Evolutionary conservation across 2,329 filamentous ascomycete species (phyloP).

Genomic region (Phialocephala sp.): DNA sequence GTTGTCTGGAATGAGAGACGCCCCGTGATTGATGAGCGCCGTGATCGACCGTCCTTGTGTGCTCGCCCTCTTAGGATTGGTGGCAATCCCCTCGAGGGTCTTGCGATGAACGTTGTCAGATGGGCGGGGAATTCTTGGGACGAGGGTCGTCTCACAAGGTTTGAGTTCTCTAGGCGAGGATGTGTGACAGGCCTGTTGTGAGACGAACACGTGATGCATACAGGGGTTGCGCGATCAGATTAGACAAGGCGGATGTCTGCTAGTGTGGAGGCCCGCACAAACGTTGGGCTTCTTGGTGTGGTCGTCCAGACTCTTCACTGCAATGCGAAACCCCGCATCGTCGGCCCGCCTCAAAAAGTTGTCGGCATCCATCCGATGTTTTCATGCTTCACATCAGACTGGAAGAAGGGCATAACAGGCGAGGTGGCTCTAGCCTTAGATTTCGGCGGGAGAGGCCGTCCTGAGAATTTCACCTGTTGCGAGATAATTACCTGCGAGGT

Average conservation of each 20-base stretch:
- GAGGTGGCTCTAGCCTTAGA: conserved; percentile 11
- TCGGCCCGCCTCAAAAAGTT: neutral
- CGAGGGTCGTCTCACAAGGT: conserved; percentile 28
- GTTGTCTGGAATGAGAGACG: conserved; percentile 25
- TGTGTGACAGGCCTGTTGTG: conserved; percentile 25
- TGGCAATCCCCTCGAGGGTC: conserved; percentile 3
- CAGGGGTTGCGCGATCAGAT: conserved; percentile 19
- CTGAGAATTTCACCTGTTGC: neutral
- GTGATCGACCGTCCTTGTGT: conserved; percentile 5
- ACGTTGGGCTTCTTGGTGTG: conserved; percentile 1
- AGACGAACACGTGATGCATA: conserved; percentile 29
- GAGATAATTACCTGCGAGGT: conserved; percentile 1
- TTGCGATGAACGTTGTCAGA: conserved; percentile 20
- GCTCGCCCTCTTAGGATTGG: conserved; percentile 17
- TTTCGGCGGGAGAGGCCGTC: neutral
- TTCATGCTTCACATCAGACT: conserved; percentile 12
- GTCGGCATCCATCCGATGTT: conserved; percentile 28
- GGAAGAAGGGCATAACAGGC: conserved; percentile 14
- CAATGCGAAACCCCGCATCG: conserved; percentile 17
- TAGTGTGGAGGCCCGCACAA: neutral
- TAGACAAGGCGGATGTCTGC: neutral
- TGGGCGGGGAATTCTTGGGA: conserved; percentile 23
- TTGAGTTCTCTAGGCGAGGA: conserved; percentile 30
- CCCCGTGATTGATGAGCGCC: conserved; percentile 24
- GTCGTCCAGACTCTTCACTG: conserved; percentile 1